Base-by-base conservation (phyloP, 306 rosid genomes). In the Vigna reflexopilosa region DNA sequence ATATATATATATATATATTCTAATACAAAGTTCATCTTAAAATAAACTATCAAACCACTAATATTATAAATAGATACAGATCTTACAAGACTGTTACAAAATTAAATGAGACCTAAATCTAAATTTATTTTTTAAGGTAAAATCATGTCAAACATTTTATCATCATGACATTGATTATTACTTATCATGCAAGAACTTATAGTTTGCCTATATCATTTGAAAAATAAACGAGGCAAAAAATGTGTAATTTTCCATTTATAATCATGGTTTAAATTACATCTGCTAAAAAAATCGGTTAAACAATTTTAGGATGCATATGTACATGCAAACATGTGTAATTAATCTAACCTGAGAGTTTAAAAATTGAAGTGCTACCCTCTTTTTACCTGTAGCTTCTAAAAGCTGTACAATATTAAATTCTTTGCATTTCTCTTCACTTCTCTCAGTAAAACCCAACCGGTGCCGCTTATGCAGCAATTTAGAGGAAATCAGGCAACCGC, bases 391-490 rank as follows among this genome's bases (percentile, higher is more conserved):
- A 59, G 84, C 68, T 83, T 77, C 80, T 77, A 80, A 83, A 85
- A 72, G 79, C 88, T 86, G 86, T 90, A 84, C 89, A 81, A 67
- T 76, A 44, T 34, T 59, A 19, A 36, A 70, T 34, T 62, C 72
- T 51, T 83, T 67, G 72, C 75, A 63, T 72, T 70, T 76, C 83
- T 84, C 85, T 84, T 73, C 80, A 66, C 74, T 79, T 22, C 61
- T 73, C 65, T 57, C 49, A 1, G 68, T 44, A 76, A 81, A 83
- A 67, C 48, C 67, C 70, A 82, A 32, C 22, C 19, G 14, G 50
- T 22, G 44, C 32, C 54, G 24, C 75, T 59, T 68, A 17, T 57
- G 76, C 74, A 56, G 55, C 84, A 55, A 77, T 28, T 56, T 15
- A 66, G 59, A 78, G 73, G 20, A 73, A 73, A 76, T 50, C 56